Conservation (phyloP, 2,329 filamentous ascomycete genomes). For the Talaromyces marneffei region DNA sequence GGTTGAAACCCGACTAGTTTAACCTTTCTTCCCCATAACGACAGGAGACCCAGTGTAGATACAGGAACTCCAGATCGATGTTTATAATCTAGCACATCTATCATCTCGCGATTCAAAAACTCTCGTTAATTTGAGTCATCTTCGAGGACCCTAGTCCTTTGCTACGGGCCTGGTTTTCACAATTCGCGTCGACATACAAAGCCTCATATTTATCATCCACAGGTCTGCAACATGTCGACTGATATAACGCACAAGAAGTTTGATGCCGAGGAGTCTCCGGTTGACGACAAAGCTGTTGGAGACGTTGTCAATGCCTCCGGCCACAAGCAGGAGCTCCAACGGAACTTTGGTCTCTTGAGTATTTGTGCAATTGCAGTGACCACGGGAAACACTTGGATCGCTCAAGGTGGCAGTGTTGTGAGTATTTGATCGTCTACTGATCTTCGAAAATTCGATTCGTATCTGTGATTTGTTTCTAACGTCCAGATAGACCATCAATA, state of each 20-base stretch:
- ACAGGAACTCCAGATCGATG: neutral
- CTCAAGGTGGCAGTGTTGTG: constrained; percentile 56
- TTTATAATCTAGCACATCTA: neutral
- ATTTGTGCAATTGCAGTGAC: constrained; percentile 57
- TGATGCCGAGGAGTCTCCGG: constrained; percentile 19
- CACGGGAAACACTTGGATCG: constrained; percentile 61
- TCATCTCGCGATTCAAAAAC: neutral
- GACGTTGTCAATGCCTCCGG: constrained; percentile 58
- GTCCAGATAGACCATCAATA: constrained; percentile 40
- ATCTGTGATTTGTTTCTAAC: constrained; percentile 6
- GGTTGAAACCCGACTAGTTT: neutral
- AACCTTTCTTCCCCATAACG: neutral
- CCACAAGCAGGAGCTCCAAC: constrained; percentile 57
- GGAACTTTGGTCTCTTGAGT: constrained; percentile 57
- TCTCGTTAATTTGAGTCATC: no score
- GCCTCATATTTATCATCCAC: neutral
- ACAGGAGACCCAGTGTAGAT: neutral
- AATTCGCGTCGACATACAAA: neutral
- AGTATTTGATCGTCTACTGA: constrained; percentile 27
- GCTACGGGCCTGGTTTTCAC: neutral
- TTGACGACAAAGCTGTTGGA: constrained; percentile 27
- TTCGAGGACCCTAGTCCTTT: neutral
- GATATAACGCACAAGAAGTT: constrained; percentile 21
- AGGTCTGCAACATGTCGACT: constrained; percentile 17
- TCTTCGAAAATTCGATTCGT: neutral